These are phyloP conservation scores for Dryas integrifolia DNA, from an alignment of 331 rosid species.

Conservation along the genomic window DNA sequence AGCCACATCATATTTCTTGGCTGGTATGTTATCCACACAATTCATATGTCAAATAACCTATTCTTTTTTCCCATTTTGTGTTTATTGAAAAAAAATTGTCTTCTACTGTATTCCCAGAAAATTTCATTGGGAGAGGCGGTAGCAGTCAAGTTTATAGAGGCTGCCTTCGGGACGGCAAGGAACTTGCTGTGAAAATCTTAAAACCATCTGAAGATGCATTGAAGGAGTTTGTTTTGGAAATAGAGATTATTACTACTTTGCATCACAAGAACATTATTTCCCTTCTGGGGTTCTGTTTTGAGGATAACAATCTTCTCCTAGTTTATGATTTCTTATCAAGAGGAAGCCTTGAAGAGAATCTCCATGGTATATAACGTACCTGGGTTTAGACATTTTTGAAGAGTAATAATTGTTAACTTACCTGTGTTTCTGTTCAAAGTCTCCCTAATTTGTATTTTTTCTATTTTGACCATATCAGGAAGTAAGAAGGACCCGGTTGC, in stretches of 20 bases:
- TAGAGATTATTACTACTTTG: constrained; percentile 81
- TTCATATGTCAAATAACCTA: constrained; percentile 9
- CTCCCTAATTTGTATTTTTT: background rate
- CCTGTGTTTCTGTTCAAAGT: background rate
- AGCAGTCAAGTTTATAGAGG: constrained; percentile 89
- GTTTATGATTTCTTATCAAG: constrained; percentile 87
- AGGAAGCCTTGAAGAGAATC: constrained; percentile 98
- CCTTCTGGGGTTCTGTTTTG: constrained; percentile 89
- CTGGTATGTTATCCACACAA: constrained; percentile 47
- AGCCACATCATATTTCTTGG: constrained; percentile 80
- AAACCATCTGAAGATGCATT: constrained; percentile 76
- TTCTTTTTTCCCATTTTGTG: background rate
- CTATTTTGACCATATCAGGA: constrained; percentile 37
- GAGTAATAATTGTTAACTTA: background rate
- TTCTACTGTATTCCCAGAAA: constrained; percentile 48
- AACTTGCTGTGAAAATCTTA: constrained; percentile 89
- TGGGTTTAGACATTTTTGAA: background rate
- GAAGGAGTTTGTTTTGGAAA: constrained; percentile 75
- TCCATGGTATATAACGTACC: constrained; percentile 52
- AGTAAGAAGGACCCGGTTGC: constrained; percentile 49
- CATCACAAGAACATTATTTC: constrained; percentile 83
- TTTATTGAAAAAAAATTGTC: background rate
- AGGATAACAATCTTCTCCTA: constrained; percentile 72
- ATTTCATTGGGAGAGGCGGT: constrained; percentile 92
- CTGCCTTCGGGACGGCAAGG: constrained; percentile 78